phyloP scores from a whole-genome alignment of 2,329 filamentous ascomycete genomes.

The Capronia coronata region DNA sequence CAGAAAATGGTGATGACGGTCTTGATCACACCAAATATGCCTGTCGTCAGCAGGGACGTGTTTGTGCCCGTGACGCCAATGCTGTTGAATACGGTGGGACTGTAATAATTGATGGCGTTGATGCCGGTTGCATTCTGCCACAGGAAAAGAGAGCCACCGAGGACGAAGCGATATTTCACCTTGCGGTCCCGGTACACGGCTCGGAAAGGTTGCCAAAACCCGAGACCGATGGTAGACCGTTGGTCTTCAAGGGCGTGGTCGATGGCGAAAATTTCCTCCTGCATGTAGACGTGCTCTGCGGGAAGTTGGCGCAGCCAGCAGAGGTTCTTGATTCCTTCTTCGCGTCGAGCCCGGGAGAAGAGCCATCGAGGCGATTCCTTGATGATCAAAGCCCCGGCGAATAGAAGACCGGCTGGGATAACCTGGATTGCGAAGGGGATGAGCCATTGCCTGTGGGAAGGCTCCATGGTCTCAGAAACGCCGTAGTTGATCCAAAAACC shows the following conservation, averaged over 20 bases:
- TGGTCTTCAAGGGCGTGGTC: slow-evolving; percentile 64
- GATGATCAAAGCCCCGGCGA: slow-evolving; percentile 55
- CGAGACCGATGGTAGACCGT: slow-evolving; percentile 56
- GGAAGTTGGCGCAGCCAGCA: slow-evolving; percentile 40
- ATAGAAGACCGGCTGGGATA: slow-evolving; percentile 38
- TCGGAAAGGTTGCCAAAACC: slow-evolving; percentile 68
- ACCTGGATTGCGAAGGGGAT: slow-evolving; percentile 41
- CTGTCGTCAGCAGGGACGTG: slow-evolving; percentile 59
- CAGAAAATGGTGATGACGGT: slow-evolving; percentile 62
- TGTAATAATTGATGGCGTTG: slow-evolving; percentile 67
- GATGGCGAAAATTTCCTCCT: slow-evolving; percentile 66
- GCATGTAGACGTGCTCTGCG: slow-evolving; percentile 53
- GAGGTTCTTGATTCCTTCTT: slow-evolving; percentile 55
- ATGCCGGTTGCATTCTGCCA: slow-evolving; percentile 74
- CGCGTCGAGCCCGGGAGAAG: slow-evolving; percentile 60
- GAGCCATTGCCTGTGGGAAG: slow-evolving; percentile 37
- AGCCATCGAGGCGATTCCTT: slow-evolving; percentile 64
- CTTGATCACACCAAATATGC: slow-evolving; percentile 72
- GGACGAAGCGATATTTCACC: slow-evolving; percentile 64
- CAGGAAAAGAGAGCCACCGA: slow-evolving; percentile 68
- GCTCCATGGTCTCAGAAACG: slow-evolving; percentile 38
- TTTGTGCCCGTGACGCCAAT: slow-evolving; percentile 58
- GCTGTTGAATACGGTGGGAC: slow-evolving; percentile 60
- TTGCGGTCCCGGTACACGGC: slow-evolving; percentile 49
- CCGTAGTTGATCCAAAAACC: slow-evolving; percentile 55